phyloP scores from a whole-genome alignment of 2,329 filamentous ascomycete genomes.

The Westerdykella aurantiaca region DNA sequence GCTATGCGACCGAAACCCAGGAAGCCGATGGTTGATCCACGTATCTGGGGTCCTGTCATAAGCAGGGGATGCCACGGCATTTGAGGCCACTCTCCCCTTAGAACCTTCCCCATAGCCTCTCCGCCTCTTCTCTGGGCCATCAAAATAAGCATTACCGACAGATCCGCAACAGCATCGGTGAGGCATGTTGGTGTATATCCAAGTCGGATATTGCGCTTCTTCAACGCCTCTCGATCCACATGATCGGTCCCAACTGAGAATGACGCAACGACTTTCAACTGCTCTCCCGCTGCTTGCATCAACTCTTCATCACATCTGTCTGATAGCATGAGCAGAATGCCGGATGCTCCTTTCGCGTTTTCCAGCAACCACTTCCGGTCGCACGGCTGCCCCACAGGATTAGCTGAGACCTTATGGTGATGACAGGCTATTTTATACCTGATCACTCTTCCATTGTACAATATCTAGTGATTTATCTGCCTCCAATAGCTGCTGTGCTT shows the following conservation, averaged over 20 bases:
- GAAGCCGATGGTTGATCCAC: slow-evolving; percentile 22
- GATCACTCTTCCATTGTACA: slow-evolving; percentile 25
- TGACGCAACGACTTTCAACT: slow-evolving; percentile 24
- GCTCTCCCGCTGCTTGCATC: slow-evolving; percentile 15
- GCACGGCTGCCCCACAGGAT: slow-evolving; percentile 17
- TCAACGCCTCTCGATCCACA: slow-evolving; percentile 20
- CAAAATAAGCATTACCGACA: slow-evolving; percentile 27
- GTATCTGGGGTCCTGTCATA: slow-evolving; percentile 25
- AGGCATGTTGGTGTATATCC: slow-evolving; percentile 29
- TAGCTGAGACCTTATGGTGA: slow-evolving; percentile 2
- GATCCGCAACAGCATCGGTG: slow-evolving; percentile 27
- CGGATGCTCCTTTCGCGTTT: slow-evolving; percentile 18
- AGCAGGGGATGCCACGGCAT: slow-evolving; percentile 28
- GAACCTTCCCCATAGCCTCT: slow-evolving; percentile 21
- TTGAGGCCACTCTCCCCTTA: slow-evolving; percentile 23
- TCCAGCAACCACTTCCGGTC: slow-evolving; percentile 24
- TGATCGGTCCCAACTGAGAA: slow-evolving; percentile 31
- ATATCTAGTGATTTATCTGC: slow-evolving; percentile 16
- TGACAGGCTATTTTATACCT: slow-evolving; percentile 8
- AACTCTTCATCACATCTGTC: slow-evolving; percentile 25
- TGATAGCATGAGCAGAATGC: slow-evolving; percentile 24
- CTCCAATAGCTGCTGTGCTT: slow-evolving; percentile 19
- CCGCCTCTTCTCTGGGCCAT: slow-evolving; percentile 29
- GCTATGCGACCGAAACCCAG: slow-evolving; percentile 27
- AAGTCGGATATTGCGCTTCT: slow-evolving; percentile 21